These are phyloP conservation scores for Sporopachydermia quercuum DNA, from an alignment of 805 yeast species.

Conservation along the genomic window DNA sequence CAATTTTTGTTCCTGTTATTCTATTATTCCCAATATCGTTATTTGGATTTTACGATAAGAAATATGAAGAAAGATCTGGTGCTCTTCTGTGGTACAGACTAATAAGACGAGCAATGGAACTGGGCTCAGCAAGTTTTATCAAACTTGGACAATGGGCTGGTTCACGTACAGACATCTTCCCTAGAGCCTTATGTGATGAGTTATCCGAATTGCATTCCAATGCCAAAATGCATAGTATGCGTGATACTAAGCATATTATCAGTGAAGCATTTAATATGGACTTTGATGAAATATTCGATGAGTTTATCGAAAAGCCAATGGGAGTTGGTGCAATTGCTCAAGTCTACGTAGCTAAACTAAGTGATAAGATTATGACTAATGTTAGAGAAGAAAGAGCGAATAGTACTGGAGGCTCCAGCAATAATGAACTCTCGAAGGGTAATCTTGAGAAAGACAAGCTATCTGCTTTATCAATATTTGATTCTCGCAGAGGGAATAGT, in stretches of 20 bases:
- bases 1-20: constrained; percentile 57
- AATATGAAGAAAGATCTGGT: constrained; percentile 37
- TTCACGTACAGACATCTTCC: constrained; percentile 85
- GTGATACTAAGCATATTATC: constrained; percentile 43
- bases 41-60: constrained; percentile 27
- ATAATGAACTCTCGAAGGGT: no score
- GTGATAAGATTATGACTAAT: constrained; percentile 26
- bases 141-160: constrained; percentile 98
- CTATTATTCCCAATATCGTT: constrained; percentile 43
- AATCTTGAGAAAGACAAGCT: no score
- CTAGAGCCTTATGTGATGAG: constrained; percentile 62
- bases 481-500: constrained; percentile 2
- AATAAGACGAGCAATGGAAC: constrained; percentile 52
- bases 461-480: not conserved
- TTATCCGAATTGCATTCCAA: constrained; percentile 69
- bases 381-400: constrained; percentile 19
- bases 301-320: constrained; percentile 57
- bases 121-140: constrained; percentile 77
- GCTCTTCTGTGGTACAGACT: constrained; percentile 55
- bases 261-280: constrained; percentile 39
- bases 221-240: constrained; percentile 57
- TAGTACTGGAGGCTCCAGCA: not conserved
- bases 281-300: constrained; percentile 69
- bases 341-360: constrained; percentile 65
- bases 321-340: constrained; percentile 99